These are phyloP conservation scores for Helianthus tuberosus DNA, from an alignment of 129 eudicot species.

Conservation along the genomic window DNA sequence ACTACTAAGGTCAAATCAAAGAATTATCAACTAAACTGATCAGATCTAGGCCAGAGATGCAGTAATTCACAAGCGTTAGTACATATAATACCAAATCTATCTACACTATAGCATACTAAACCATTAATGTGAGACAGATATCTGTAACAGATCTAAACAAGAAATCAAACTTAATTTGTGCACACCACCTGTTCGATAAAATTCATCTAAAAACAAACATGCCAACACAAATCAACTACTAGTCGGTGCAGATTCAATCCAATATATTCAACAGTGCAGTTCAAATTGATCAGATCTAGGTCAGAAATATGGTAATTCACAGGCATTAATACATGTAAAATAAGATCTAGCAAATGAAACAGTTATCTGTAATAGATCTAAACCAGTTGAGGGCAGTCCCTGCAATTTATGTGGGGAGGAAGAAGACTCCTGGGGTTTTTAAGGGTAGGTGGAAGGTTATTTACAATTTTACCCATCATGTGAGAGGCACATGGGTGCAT, in stretches of 20 bases:
- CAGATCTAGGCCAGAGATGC: background rate
- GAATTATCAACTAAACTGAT: background rate
- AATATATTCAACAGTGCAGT: background rate
- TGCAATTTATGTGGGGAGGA: too few relatives aligned
- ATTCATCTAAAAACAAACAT: background rate
- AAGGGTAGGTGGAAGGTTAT: too few relatives aligned
- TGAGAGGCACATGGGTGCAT: too few relatives aligned
- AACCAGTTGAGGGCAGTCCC: too few relatives aligned
- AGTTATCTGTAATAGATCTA: too few relatives aligned
- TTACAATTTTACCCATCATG: too few relatives aligned
- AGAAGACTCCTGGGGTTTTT: too few relatives aligned
- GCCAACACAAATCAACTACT: background rate
- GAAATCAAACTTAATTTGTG: too few relatives aligned
- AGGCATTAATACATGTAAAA: conserved; percentile 7
- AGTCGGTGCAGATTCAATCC: background rate
- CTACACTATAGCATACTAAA: background rate
- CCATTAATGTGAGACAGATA: too few relatives aligned
- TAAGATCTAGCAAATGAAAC: conserved; percentile 13
- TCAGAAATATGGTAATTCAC: background rate
- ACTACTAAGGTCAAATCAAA: background rate
- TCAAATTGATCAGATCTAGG: background rate
- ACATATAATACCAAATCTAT: conserved; percentile 1
- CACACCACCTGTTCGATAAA: background rate
- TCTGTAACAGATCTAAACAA: background rate
- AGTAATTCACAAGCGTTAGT: background rate